A percentile compares a stretch with the other conserved stretches of the same genome.
Conservation (phyloP, 2,329 filamentous ascomycete species). For the Sarocladium oryzae region DNA sequence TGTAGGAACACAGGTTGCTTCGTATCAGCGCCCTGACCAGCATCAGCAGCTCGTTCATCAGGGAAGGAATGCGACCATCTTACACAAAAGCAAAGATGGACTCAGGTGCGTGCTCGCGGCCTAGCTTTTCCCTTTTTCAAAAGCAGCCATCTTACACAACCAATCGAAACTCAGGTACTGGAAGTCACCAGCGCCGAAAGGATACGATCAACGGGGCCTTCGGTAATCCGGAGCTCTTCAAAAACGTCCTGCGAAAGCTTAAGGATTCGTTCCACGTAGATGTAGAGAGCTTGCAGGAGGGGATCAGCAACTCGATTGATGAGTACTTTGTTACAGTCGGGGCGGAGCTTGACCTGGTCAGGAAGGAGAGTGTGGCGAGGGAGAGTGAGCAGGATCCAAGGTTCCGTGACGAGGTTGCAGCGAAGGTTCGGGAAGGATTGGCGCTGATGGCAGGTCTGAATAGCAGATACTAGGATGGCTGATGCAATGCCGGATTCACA, state of each 20-base stretch:
- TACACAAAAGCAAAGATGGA: conserved; percentile 27
- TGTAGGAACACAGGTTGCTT: conserved; percentile 27
- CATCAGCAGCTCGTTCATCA: conserved; percentile 31
- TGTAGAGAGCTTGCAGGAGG: neutral
- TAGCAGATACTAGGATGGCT: no score
- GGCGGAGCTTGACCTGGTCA: conserved; percentile 6
- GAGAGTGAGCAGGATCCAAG: conserved; percentile 10
- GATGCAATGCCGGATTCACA: no score
- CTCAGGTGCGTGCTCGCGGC: conserved; percentile 19
- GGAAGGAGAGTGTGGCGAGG: conserved; percentile 5
- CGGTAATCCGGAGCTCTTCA: conserved; percentile 1
- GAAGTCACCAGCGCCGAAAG: conserved; percentile 8
- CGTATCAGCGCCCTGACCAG: conserved; percentile 27
- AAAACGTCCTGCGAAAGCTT: conserved; percentile 1
- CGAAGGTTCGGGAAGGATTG: neutral
- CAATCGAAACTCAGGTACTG: neutral
- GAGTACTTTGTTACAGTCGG: conserved; percentile 1
- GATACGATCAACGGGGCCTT: conserved; percentile 4
- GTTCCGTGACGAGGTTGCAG: conserved; percentile 2
- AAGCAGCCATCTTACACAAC: neutral
- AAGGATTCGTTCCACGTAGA: neutral
- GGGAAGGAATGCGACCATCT: conserved; percentile 26
- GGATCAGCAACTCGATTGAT: neutral
- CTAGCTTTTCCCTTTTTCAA: neutral
- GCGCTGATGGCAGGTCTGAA: no score